Evolutionary conservation across 768 basidiomycete genomes (phyloP), one percentile per base, ranked within the genome.

Genomic region (Boletus pseudo-olivaceus): DNA sequence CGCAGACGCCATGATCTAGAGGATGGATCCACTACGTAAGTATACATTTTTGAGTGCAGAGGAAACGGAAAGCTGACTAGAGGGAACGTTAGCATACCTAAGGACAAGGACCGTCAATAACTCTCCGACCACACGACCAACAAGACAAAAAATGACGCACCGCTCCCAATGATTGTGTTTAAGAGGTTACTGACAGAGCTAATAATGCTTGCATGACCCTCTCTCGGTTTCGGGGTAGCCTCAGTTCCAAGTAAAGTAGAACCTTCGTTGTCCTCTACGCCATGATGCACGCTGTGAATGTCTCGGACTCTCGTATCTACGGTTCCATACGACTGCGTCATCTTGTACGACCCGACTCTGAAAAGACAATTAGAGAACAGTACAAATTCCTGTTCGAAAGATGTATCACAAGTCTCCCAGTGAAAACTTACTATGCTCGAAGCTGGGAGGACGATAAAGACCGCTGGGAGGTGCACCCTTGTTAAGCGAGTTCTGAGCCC

Each of bases 101-200:
- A 8, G 5, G 11, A 5, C 58, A 26, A 17, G 29, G 34, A 47
- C 2, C 9, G 11, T 56, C 26, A 59, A 50, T 46, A n/a, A 37
- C 10, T 29, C 5, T 20, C 11, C 14, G 17, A 17, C 15, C 34
- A 45, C 19, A 33, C 35, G 14, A 40, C 40, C 15, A 37, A 26
- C 37, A 23, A 29, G 5, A 33, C 29, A 11, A 27, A 19, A 34
- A 57, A 55, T 20, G 29, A 78, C 80, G 63, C 68, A 84, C 92
- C 92, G 51, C 89, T 95, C 14, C 93, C 93, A 60, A 97, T 87
- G 62, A 95, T 93, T 0, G 94, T 97, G 62, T 97, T 97, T 26
- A 84, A 75, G 40, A 97, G 74, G 65, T 93, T 93, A 60, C 88
- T 85, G 48, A 90, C 77, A 47, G 83, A 84, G 58, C 88, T 88